A percentile compares a stretch with the other conserved stretches of the same genome.
Conservation (phyloP, 208 protist species). For the Acanthamoeba sp. region DNA sequence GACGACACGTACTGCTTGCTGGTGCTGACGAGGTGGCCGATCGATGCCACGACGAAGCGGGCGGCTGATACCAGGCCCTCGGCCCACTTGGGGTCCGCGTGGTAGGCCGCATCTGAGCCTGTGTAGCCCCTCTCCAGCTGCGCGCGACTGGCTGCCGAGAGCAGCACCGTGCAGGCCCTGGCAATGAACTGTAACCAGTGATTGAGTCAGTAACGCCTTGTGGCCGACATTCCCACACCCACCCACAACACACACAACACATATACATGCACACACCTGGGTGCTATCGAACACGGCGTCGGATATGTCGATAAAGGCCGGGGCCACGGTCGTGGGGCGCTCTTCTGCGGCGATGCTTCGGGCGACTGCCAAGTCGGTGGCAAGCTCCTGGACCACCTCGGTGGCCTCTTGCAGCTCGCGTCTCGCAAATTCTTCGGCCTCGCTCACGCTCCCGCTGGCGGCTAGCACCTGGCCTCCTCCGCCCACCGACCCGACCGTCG, state of each 20-base stretch:
- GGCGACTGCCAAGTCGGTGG: background rate
- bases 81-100: background rate
- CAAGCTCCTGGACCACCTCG: background rate
- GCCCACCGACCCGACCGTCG: too few relatives aligned
- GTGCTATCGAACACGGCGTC: background rate
- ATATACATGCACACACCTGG: too few relatives aligned
- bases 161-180: background rate
- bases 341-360: background rate
- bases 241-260: too few relatives aligned
- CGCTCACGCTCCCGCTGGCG: background rate
- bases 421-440: background rate
- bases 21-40: background rate
- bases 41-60: background rate
- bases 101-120: background rate
- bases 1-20: background rate
- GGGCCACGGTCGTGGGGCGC: background rate
- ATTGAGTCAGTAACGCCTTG: background rate
- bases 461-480: too few relatives aligned
- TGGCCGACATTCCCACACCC: too few relatives aligned
- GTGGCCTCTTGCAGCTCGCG: background rate
- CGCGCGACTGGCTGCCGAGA: background rate
- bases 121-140: background rate
- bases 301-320: background rate
- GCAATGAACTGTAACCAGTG: background rate
- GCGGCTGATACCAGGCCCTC: slow-evolving; percentile 6